These are phyloP conservation scores for Pichia heedii DNA, from an alignment of 805 yeast genomes.

Conservation along the genomic window DNA sequence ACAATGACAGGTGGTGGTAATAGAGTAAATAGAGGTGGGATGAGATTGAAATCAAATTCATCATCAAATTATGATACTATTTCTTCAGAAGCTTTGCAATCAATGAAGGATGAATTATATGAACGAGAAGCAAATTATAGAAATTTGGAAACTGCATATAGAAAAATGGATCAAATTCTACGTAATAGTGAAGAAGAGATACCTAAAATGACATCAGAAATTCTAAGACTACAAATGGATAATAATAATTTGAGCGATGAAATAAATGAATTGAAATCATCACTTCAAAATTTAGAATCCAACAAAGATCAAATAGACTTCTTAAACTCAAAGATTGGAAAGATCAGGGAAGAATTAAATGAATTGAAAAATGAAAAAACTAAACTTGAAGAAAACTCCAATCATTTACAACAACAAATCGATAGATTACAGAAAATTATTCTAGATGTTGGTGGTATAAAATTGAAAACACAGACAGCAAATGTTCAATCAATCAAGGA, in stretches of 20 bases:
- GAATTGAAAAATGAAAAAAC: constrained; percentile 21
- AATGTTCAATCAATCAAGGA: constrained; percentile 71
- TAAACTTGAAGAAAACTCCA: constrained; percentile 43
- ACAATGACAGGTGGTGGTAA: constrained; percentile 96
- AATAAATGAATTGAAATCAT: constrained; percentile 35
- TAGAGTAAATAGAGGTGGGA: constrained; percentile 59
- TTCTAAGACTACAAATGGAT: constrained; percentile 55
- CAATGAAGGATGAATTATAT: constrained; percentile 43
- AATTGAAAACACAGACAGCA: constrained; percentile 67
- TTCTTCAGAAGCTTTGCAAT: constrained; percentile 50
- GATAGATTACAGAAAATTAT: constrained; percentile 61
- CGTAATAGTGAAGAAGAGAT: constrained; percentile 50
- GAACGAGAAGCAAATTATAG: constrained; percentile 35
- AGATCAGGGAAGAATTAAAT: constrained; percentile 30
- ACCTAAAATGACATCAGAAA: constrained; percentile 58
- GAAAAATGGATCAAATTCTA: constrained; percentile 53
- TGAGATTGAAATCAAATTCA: constrained; percentile 44
- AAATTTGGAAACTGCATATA: constrained; percentile 33
- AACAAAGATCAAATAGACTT: constrained; percentile 27
- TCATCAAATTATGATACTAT: constrained; percentile 20
- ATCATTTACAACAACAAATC: constrained; percentile 47
- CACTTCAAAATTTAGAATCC: constrained; percentile 30
- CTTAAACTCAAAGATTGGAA: constrained; percentile 11
- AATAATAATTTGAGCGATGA: constrained; percentile 52
- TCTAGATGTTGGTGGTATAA: constrained; percentile 87